Evolutionary conservation across 768 basidiomycete species (phyloP).

Genomic region (Podaxis rugospora): DNA sequence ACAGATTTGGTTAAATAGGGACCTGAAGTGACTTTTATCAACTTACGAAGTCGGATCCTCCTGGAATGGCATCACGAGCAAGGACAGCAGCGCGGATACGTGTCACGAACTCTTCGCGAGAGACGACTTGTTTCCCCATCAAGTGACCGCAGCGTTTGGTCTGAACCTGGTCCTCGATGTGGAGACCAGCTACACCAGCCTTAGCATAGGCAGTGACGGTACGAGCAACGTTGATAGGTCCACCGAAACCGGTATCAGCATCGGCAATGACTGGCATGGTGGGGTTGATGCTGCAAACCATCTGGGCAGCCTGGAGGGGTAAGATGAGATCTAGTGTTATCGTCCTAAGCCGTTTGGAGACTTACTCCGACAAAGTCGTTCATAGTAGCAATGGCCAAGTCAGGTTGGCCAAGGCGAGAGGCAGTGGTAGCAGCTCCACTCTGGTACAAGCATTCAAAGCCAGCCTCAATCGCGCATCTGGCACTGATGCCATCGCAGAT

Average conservation of each 20-base stretch:
- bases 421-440: constrained; percentile 80
- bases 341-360: background rate
- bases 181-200: constrained; percentile 67
- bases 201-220: constrained; percentile 64
- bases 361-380: constrained; percentile 66
- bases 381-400: constrained; percentile 70
- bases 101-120: constrained; percentile 67
- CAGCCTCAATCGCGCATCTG: constrained; percentile 67
- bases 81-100: constrained; percentile 74
- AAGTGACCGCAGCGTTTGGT: constrained; percentile 78
- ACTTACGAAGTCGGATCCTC: constrained; percentile 63
- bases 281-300: constrained; percentile 64
- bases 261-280: constrained; percentile 71
- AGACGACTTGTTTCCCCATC: constrained; percentile 77
- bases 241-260: constrained; percentile 75
- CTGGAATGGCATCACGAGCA: constrained; percentile 71
- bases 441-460: constrained; percentile 73
- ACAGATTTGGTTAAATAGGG: background rate
- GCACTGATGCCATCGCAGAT: constrained; percentile 74
- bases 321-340: background rate
- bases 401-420: constrained; percentile 69
- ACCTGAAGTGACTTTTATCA: background rate
- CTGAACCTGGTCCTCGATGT: constrained; percentile 80
- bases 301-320: constrained; percentile 47
- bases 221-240: constrained; percentile 71